Conservation (phyloP, 331 rosid genomes). For the Quercus tomentella region DNA sequence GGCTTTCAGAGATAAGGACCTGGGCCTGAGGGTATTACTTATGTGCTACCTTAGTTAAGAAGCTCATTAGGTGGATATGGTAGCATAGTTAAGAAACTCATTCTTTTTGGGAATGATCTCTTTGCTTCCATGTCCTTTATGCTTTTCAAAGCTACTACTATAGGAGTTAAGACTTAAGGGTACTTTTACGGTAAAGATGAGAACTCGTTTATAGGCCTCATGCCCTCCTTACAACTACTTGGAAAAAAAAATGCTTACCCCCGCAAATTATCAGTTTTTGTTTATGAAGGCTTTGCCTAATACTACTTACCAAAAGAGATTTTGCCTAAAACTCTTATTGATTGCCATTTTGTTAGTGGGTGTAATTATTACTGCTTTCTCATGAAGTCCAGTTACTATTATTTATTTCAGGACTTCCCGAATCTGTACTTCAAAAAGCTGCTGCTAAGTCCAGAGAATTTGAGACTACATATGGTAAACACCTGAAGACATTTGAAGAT, state of each 20-base stretch:
- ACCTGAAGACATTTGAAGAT: constrained; percentile 28
- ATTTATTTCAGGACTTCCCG: constrained; percentile 66
- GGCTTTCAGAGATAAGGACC: neutral
- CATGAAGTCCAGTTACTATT: neutral
- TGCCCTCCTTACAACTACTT: too few species aligned
- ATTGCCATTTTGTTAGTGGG: neutral
- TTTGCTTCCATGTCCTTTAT: neutral
- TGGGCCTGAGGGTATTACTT: neutral
- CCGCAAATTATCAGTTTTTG: neutral
- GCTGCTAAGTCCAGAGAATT: constrained; percentile 79
- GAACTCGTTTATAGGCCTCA: too few species aligned
- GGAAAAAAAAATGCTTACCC: neutral
- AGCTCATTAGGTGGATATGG: neutral
- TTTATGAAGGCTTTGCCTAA: neutral
- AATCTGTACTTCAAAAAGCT: constrained; percentile 70
- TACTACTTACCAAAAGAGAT: neutral
- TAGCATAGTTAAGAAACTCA: too few species aligned
- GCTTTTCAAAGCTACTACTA: too few species aligned
- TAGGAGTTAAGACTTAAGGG: too few species aligned
- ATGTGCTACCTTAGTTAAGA: neutral
- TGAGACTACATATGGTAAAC: constrained; percentile 69
- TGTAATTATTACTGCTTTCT: neutral
- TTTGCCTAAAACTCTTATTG: too few species aligned
- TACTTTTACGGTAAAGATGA: too few species aligned
- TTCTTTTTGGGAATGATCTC: neutral